Evolutionary conservation across 371 early-diverging fungal species (phyloP).

Genomic region (Apophysomyces sp.): DNA sequence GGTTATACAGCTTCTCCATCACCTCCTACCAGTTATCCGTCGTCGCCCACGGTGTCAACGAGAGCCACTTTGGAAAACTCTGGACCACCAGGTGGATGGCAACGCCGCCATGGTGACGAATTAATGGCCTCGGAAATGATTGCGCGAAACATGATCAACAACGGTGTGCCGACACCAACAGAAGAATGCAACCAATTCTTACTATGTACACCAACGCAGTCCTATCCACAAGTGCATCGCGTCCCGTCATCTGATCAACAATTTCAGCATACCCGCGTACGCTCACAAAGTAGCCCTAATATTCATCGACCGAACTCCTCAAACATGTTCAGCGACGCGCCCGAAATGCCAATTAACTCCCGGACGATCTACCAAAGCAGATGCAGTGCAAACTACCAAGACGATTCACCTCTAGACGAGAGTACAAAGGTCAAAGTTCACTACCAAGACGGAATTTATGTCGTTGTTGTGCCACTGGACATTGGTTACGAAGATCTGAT

Average conservation of each 20-base stretch:
- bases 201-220: neutral
- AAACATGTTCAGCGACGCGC: neutral
- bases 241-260: neutral
- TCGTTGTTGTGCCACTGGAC: constrained; percentile 73
- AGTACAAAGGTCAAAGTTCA: constrained; percentile 70
- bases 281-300: constrained; percentile 55
- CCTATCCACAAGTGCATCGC: neutral
- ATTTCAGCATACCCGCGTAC: constrained; percentile 23
- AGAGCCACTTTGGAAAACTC: neutral
- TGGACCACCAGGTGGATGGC: neutral
- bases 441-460: constrained; percentile 74
- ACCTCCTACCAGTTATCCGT: constrained; percentile 37
- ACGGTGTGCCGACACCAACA: constrained; percentile 3
- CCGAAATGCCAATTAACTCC: neutral
- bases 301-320: constrained; percentile 24
- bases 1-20: constrained; percentile 38
- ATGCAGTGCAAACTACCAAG: neutral
- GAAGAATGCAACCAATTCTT: neutral
- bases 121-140: neutral
- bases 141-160: constrained; percentile 1
- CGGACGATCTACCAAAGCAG: neutral
- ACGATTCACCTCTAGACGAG: neutral
- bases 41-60: constrained; percentile 25
- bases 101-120: constrained; percentile 1
- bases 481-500: constrained; percentile 69